phyloP scores from a whole-genome alignment of 805 yeast genomes.

The Ogataea trehaloabstinens region DNA sequence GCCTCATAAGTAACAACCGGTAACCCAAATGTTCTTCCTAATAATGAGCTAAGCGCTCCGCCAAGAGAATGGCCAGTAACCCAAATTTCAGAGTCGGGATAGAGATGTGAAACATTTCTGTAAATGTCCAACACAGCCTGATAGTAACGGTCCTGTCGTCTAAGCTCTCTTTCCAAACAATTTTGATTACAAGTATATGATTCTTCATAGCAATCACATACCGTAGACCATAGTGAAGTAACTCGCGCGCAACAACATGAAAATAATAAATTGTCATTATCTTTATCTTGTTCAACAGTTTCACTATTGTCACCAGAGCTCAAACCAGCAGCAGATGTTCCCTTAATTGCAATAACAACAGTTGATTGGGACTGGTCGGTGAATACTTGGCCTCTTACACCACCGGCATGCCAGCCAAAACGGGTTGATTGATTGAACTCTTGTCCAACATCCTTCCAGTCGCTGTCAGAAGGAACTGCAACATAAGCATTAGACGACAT shows the following conservation, averaged over 20 bases:
- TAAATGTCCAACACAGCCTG: slow-evolving; percentile 76
- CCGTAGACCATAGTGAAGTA: slow-evolving; percentile 88
- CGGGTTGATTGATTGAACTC: slow-evolving; percentile 52
- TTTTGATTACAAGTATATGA: slow-evolving; percentile 86
- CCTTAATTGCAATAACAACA: slow-evolving; percentile 81
- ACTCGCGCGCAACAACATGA: slow-evolving; percentile 96
- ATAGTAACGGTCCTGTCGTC: slow-evolving; percentile 77
- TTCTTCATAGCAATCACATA: slow-evolving; percentile 86
- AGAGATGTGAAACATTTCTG: slow-evolving; percentile 60
- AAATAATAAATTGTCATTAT: slow-evolving; percentile 84
- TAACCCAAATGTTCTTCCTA: slow-evolving; percentile 86
- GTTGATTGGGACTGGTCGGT: slow-evolving; percentile 51
- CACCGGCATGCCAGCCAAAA: slow-evolving; percentile 85
- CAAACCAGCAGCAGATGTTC: slow-evolving; percentile 82
- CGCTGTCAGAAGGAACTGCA: slow-evolving; percentile 68
- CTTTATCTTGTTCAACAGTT: slow-evolving; percentile 76
- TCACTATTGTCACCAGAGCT: slow-evolving; percentile 50
- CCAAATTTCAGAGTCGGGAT: slow-evolving; percentile 80
- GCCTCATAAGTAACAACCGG: slow-evolving; percentile 92
- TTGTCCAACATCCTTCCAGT: slow-evolving; percentile 68
- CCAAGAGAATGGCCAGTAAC: slow-evolving; percentile 94
- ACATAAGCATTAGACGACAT: slow-evolving; percentile 94
- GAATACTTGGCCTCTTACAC: slow-evolving; percentile 90
- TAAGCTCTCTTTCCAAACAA: slow-evolving; percentile 76
- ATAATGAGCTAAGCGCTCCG: slow-evolving; percentile 75